A percentile compares a stretch with the other conserved stretches of the same genome.
Conservation (phyloP, 169 alveolate genomes). For the Toxoplasma gondii region DNA sequence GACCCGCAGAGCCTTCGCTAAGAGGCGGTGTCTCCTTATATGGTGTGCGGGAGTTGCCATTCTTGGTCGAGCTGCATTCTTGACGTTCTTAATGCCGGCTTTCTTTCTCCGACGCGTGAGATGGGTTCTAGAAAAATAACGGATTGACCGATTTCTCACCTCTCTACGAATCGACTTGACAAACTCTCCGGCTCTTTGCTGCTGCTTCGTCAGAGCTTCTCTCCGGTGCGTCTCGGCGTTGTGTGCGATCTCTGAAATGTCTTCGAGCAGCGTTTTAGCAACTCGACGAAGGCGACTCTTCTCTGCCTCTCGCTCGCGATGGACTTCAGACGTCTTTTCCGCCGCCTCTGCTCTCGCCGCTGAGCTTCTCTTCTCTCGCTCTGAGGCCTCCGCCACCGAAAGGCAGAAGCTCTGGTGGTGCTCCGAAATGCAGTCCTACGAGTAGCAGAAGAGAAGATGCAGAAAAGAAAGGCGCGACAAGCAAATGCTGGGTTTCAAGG, state of each 20-base stretch:
- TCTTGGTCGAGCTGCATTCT: too few species aligned
- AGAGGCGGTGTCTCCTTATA: too few species aligned
- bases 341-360: background rate
- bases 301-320: background rate
- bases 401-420: background rate
- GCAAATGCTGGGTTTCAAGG: too few species aligned
- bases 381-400: background rate
- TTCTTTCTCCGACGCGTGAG: background rate
- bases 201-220: background rate
- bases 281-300: background rate
- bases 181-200: background rate
- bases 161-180: background rate
- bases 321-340: background rate
- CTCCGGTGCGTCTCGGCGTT: background rate
- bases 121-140: too few species aligned
- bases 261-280: background rate
- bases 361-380: background rate
- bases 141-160: background rate
- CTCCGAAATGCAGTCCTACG: background rate
- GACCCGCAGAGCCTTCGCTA: too few species aligned
- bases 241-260: background rate
- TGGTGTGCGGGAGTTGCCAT: too few species aligned
- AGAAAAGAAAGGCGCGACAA: background rate
- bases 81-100: too few species aligned
- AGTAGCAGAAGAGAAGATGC: background rate